These are phyloP conservation scores for Phallus indusiatus DNA, from an alignment of 768 basidiomycete species.

Conservation along the genomic window DNA sequence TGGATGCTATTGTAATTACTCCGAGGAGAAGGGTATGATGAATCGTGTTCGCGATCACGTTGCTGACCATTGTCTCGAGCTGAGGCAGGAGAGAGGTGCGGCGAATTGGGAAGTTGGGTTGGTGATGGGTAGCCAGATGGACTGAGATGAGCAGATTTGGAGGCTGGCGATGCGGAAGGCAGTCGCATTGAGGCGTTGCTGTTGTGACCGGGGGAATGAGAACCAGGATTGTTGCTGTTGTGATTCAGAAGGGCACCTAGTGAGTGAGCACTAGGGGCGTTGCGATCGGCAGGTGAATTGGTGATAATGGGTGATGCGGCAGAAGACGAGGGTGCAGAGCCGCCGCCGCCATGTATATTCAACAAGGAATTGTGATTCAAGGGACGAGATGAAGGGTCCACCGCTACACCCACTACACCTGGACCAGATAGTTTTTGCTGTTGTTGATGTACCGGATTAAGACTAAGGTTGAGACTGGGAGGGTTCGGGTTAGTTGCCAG, in stretches of 20 bases:
- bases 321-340: background rate
- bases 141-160: background rate
- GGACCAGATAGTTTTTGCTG: conserved; percentile 2
- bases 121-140: background rate
- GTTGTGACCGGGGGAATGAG: background rate
- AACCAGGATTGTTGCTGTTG: background rate
- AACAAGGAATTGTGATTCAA: background rate
- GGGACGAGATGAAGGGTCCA: background rate
- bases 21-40: background rate
- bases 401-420: background rate
- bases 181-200: background rate
- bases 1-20: background rate
- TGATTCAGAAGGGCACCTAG: background rate
- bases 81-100: background rate
- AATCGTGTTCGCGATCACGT: background rate
- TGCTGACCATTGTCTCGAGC: background rate
- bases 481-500: background rate
- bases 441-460: background rate
- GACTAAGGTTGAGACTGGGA: too few species aligned
- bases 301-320: background rate
- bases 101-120: background rate
- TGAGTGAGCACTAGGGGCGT: background rate
- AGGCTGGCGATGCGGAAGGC: background rate
- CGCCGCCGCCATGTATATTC: background rate
- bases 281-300: background rate